Conservation (phyloP, 176 grass and related monocot species). For the Carex parvula region DNA sequence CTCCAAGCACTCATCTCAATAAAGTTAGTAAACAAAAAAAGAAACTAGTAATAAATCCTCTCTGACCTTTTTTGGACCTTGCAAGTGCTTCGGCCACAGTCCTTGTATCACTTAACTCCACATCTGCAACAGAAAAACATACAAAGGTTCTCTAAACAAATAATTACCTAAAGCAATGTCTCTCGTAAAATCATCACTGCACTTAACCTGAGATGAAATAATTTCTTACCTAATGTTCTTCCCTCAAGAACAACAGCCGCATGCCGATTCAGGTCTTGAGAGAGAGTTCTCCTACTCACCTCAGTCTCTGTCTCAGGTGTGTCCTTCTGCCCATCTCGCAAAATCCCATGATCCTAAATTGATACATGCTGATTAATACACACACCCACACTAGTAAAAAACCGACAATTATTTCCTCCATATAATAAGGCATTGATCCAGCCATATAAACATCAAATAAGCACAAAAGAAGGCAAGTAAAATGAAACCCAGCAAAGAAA, state of each 20-base stretch:
- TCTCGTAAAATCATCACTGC: background rate
- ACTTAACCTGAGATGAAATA: slow-evolving; percentile 10
- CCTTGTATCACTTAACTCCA: slow-evolving; percentile 66
- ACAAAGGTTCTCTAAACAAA: slow-evolving; percentile 26
- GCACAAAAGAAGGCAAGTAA: background rate
- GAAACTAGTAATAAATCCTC: slow-evolving; percentile 16
- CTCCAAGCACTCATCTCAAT: background rate
- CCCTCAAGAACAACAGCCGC: slow-evolving; percentile 98
- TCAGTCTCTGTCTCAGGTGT: slow-evolving; percentile 61
- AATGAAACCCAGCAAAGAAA: background rate
- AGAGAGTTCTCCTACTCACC: slow-evolving; percentile 60
- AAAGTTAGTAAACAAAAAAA: background rate
- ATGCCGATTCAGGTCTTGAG: slow-evolving; percentile 92
- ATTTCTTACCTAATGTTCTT: slow-evolving; percentile 58
- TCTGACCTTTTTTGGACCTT: slow-evolving; percentile 75
- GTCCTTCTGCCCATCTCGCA: slow-evolving; percentile 76
- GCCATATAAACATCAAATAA: background rate
- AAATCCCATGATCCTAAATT: slow-evolving; percentile 85
- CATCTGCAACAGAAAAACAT: slow-evolving; percentile 47
- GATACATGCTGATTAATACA: slow-evolving; percentile 5
- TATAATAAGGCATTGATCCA: background rate
- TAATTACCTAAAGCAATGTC: background rate
- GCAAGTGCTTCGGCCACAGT: slow-evolving; percentile 84
- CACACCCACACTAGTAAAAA: background rate
- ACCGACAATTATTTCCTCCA: background rate